Conservation (phyloP, 345 rosid species). For the Ceriops tagal region DNA sequence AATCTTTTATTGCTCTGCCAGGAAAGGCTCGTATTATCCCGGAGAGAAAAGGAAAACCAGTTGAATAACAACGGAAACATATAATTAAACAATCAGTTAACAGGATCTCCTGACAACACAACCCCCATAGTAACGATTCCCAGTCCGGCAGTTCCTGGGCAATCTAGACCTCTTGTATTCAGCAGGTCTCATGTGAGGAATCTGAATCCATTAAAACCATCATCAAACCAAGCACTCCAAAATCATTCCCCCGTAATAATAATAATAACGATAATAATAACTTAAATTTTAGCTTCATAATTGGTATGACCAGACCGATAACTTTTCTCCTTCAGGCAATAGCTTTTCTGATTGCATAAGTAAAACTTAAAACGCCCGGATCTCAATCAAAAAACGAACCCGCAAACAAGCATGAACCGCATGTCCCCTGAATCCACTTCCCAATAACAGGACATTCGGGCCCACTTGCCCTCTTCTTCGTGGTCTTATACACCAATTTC, state of each 20-base stretch:
- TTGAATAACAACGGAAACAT: background rate
- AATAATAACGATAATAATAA: no score
- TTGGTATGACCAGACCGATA: no score
- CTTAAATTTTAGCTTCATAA: no score
- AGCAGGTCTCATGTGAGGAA: conserved; percentile 79
- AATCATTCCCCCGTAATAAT: no score
- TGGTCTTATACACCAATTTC: conserved; percentile 76
- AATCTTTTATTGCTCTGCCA: conserved; percentile 19
- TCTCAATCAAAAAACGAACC: no score
- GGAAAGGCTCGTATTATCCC: conserved; percentile 24
- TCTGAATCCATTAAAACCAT: conserved; percentile 32
- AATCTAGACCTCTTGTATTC: conserved; percentile 79
- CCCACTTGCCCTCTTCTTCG: conserved; percentile 79
- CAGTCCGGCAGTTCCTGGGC: conserved; percentile 66
- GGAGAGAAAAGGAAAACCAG: background rate
- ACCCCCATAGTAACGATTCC: conserved; percentile 78
- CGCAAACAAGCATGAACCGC: background rate
- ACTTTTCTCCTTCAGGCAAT: no score
- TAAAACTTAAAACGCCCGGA: no score
- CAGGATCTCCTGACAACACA: conserved; percentile 61
- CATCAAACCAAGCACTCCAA: background rate
- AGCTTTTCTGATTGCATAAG: no score
- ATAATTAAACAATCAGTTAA: conserved; percentile 14
- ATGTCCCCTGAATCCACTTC: conserved; percentile 91
- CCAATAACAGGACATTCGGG: conserved; percentile 89